Conservation (phyloP, 495 filamentous ascomycete genomes). For the Podospora anserina region DNA sequence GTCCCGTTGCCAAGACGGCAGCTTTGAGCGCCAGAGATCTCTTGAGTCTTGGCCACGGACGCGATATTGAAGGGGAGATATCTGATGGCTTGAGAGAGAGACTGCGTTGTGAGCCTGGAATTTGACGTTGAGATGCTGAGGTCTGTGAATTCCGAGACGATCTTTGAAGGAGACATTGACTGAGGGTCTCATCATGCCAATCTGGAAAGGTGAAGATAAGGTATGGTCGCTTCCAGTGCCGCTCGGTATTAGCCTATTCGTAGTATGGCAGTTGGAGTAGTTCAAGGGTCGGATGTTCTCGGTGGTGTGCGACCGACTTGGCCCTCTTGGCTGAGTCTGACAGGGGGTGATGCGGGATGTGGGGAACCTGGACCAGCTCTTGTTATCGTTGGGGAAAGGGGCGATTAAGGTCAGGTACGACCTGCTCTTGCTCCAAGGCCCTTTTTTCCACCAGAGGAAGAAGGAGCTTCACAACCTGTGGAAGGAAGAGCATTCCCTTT, state of each 20-base stretch:
- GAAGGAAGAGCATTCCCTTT: no score
- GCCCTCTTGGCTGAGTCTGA: background rate
- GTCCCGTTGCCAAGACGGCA: constrained; percentile 14
- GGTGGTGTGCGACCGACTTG: constrained; percentile 3
- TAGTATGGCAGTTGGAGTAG: constrained; percentile 1
- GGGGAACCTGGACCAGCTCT: background rate
- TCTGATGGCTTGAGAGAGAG: background rate
- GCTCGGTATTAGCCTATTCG: constrained; percentile 17
- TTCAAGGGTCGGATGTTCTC: constrained; percentile 7
- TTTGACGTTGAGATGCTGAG: background rate
- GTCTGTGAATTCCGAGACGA: no score
- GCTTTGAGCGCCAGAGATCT: background rate
- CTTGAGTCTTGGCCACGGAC: background rate
- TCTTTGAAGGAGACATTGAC: background rate
- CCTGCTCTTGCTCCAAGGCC: no score
- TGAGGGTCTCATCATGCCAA: background rate
- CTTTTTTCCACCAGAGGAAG: no score
- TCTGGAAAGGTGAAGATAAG: background rate
- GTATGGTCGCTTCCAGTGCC: background rate
- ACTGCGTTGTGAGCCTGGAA: background rate
- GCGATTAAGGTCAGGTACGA: background rate
- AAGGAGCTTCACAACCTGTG: no score
- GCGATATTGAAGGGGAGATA: background rate
- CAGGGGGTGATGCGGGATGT: background rate
- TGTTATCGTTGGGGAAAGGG: background rate